Conservation (phyloP, 805 yeast genomes). For the Ogataea henricii region DNA sequence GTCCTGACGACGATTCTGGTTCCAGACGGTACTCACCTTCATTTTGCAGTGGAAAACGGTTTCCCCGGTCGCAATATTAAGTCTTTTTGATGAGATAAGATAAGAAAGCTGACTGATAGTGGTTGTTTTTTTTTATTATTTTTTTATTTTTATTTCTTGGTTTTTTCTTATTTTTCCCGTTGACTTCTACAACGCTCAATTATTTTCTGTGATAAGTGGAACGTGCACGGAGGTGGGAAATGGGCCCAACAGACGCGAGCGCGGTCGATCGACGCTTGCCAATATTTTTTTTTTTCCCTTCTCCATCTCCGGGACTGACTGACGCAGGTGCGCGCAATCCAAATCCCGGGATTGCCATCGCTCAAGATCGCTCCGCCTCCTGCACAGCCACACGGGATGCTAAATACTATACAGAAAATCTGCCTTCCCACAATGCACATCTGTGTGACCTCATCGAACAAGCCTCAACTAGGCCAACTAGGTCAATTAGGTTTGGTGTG, state of each 20-base stretch:
- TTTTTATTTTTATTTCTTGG: too few species aligned
- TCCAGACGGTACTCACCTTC: constrained; percentile 17
- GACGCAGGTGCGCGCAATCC: too few species aligned
- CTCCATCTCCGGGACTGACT: background rate
- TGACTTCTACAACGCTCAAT: constrained; percentile 4
- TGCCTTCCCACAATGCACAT: background rate
- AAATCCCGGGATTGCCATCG: too few species aligned
- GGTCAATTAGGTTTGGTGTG: too few species aligned
- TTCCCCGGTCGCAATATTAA: background rate
- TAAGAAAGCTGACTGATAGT: background rate
- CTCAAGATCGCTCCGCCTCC: too few species aligned
- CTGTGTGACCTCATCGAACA: too few species aligned
- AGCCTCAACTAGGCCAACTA: too few species aligned
- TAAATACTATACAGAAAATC: background rate
- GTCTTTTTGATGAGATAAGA: background rate
- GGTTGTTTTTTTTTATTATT: background rate
- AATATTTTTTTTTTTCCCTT: too few species aligned
- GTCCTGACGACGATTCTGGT: background rate
- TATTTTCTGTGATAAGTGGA: constrained; percentile 1
- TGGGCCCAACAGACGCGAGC: too few species aligned
- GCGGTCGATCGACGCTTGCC: background rate
- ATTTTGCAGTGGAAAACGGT: constrained; percentile 3
- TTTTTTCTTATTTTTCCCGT: background rate
- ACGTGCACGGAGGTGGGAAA: too few species aligned
- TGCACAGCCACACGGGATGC: background rate